Base-by-base conservation (phyloP, 345 rosid genomes). In the Nephelium lappaceum region DNA sequence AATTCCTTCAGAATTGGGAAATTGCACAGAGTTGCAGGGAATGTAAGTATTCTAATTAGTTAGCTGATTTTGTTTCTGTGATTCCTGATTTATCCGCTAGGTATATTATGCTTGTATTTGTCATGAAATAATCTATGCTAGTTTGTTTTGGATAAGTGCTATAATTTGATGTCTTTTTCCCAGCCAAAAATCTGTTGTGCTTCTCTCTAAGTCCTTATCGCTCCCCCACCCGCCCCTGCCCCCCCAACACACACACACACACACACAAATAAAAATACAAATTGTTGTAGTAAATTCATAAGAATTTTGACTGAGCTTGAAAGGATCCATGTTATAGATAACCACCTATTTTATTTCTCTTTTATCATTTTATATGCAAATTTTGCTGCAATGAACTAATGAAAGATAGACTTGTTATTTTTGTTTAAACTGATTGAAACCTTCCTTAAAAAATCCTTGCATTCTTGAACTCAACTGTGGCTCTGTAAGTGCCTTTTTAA, bases 1-100 rank as follows among this genome's bases (percentile, higher is more conserved):
- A 77, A 96, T 96, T 80, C 98, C 98, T 84, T 81, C 89, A n/a
- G 91, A 88, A 79, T 82, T 93, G 88, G 91, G 94, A 69, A 93
- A 93, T 86, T 95, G 99, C 87, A 85, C 97, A 3, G 91, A 86
- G 82, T 86, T 94, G 88, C 91, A 83, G 80, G 92, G 77, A 81
- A 27, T 95, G 99, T 95, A 86, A 92, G 97, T 74, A 39, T 51
- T 51, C 25, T 23, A 64, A 19, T 27, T 80, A 45, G n/a, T 12
- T 61, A 64, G 36, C 36, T 1, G 36, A 31, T 31, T 31, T 31
- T 31, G 2, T 31, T 31, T 31, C 36, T 31, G 36, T 31, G n/a
- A 31, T 2, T 45, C 51, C 51, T 45, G 51, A 45, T 45, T 45
- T 45, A 45, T 45, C 51, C 8, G 4, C 51, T 45, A 0, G 11